A percentile compares a stretch with the other conserved stretches of the same genome.
These are phyloP conservation scores for Phaeotremella skinneri DNA, from an alignment of 768 basidiomycete species.

Conservation along the genomic window DNA sequence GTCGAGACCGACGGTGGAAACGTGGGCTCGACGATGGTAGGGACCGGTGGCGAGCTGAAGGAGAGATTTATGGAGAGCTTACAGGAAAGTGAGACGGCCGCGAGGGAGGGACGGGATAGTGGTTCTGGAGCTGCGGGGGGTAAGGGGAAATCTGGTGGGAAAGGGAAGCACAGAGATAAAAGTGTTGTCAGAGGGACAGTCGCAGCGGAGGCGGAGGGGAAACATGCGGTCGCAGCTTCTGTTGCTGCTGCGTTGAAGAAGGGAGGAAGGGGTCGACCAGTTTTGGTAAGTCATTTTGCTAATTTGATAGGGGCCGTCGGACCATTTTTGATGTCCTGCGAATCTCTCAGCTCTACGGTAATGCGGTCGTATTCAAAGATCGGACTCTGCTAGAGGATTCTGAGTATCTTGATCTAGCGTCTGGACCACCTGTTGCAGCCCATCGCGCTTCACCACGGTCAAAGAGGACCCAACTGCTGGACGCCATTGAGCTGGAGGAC, in stretches of 20 bases:
- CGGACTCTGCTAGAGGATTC: conserved; percentile 36
- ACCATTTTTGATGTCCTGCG: background rate
- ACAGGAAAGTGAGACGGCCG: conserved; percentile 20
- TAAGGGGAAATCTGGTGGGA: background rate
- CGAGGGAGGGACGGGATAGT: conserved; percentile 8
- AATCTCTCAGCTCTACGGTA: conserved; percentile 39
- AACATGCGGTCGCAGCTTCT: conserved; percentile 27
- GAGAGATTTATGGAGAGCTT: conserved; percentile 50
- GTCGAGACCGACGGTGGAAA: background rate
- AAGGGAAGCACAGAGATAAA: conserved; percentile 24
- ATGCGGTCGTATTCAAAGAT: conserved; percentile 48
- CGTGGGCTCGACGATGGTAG: background rate
- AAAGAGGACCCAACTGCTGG: conserved; percentile 35
- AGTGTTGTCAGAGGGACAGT: conserved; percentile 6
- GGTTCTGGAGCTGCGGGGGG: conserved; percentile 1
- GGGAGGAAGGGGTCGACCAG: conserved; percentile 41
- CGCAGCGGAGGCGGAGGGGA: conserved; percentile 5
- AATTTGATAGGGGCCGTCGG: background rate
- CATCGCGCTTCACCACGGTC: conserved; percentile 41
- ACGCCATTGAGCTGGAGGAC: conserved; percentile 44
- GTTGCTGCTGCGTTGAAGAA: conserved; percentile 45
- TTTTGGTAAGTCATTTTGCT: conserved; percentile 23
- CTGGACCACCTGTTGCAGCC: conserved; percentile 42
- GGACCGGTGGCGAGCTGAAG: conserved; percentile 41
- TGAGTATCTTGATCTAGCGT: conserved; percentile 49